These are phyloP conservation scores for Tolypocladium paradoxum DNA, from an alignment of 2,329 filamentous ascomycete genomes.

Conservation along the genomic window DNA sequence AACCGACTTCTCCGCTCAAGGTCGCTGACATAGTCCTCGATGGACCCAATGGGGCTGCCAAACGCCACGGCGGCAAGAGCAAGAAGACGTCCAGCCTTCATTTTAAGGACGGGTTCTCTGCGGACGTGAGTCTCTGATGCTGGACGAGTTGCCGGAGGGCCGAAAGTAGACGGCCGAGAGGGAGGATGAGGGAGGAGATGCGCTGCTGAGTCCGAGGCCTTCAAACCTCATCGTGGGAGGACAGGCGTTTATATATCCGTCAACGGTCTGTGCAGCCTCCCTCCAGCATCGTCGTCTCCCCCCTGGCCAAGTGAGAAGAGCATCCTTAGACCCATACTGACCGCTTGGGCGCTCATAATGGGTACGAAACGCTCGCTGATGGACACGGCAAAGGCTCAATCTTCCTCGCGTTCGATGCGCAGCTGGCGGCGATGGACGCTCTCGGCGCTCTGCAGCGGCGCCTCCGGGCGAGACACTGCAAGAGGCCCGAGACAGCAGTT, in stretches of 20 bases:
- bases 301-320: background rate
- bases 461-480: background rate
- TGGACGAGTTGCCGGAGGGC: background rate
- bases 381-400: background rate
- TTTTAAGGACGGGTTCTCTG: background rate
- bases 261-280: too few relatives aligned
- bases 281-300: background rate
- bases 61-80: background rate
- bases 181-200: background rate
- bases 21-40: constrained; percentile 13
- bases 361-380: background rate
- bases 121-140: background rate
- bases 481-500: background rate
- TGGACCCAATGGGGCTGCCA: constrained; percentile 1
- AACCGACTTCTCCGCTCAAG: constrained; percentile 24
- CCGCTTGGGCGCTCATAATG: background rate
- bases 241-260: background rate
- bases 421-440: background rate
- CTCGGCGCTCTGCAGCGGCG: background rate
- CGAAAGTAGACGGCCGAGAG: background rate
- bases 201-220: background rate
- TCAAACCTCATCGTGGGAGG: background rate
- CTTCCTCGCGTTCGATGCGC: background rate
- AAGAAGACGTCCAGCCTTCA: background rate
- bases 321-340: background rate